A percentile compares a stretch with the other conserved stretches of the same genome.
These are phyloP conservation scores for Picea glauca DNA, from an alignment of 75 land plant species.

Conservation along the genomic window DNA sequence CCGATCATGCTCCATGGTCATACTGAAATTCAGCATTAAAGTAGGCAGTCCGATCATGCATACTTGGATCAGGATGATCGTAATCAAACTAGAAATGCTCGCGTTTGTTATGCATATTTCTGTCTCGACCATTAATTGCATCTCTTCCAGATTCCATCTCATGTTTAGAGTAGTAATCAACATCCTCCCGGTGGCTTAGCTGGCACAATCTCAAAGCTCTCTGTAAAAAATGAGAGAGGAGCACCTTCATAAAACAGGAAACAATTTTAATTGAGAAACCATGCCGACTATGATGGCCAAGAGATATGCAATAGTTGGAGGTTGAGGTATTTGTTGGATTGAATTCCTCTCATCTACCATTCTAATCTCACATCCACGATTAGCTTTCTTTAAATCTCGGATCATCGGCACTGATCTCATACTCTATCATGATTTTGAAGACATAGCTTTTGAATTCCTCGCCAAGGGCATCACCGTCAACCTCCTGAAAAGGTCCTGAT, in stretches of 20 bases:
- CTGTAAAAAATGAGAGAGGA: conserved; percentile 61
- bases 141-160: conserved; percentile 15
- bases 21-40: conserved; percentile 8
- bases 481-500: too few relatives aligned
- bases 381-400: conserved; percentile 15
- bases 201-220: conserved; percentile 58
- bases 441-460: too few relatives aligned
- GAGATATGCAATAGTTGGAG: conserved; percentile 81
- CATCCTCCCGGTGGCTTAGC: conserved; percentile 26
- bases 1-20: conserved; percentile 22
- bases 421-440: background rate
- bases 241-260: conserved; percentile 68
- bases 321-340: conserved; percentile 70
- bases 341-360: conserved; percentile 81
- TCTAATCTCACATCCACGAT: conserved; percentile 34
- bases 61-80: too few relatives aligned
- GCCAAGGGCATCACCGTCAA: too few relatives aligned
- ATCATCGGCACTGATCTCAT: conserved; percentile 56
- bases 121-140: background rate
- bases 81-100: background rate
- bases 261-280: conserved; percentile 38
- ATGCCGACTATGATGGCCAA: conserved; percentile 66
- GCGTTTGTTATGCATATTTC: background rate
- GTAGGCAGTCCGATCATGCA: background rate
- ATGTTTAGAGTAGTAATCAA: conserved; percentile 20